Conservation (phyloP, 2,329 filamentous ascomycete species). For the Colletotrichum endophyticum region DNA sequence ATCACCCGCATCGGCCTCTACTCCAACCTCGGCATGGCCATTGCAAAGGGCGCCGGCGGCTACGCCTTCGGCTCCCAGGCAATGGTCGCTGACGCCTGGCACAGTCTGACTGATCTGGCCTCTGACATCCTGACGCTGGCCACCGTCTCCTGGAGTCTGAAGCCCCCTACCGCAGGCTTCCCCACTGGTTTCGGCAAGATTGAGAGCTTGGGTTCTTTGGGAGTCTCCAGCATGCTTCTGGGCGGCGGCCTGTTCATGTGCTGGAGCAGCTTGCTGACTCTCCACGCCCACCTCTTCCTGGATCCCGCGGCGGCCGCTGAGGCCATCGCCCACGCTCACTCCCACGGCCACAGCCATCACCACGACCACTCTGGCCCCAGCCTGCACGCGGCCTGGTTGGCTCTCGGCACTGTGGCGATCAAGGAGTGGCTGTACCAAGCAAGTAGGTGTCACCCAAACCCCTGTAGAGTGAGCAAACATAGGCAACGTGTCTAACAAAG, state of each 20-base stretch:
- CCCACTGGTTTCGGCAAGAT: conserved; percentile 95
- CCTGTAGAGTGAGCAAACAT: neutral
- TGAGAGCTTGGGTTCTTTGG: conserved; percentile 92
- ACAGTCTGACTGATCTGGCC: conserved; percentile 92
- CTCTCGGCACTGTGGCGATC: conserved; percentile 84
- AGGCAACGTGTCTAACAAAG: neutral
- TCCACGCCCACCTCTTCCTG: conserved; percentile 76
- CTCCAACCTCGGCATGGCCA: conserved; percentile 92
- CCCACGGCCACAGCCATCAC: conserved; percentile 70
- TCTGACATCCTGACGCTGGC: conserved; percentile 93
- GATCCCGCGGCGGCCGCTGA: conserved; percentile 62
- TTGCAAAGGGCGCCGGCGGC: conserved; percentile 90
- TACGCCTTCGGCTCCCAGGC: conserved; percentile 95
- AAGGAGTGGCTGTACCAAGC: conserved; percentile 98
- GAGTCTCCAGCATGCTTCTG: conserved; percentile 90
- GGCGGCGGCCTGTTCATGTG: conserved; percentile 93
- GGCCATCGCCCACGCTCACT: conserved; percentile 60
- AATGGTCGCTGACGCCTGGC: conserved; percentile 91
- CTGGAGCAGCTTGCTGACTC: conserved; percentile 71
- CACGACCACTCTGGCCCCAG: conserved; percentile 75
- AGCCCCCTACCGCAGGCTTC: conserved; percentile 81
- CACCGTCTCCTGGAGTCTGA: conserved; percentile 92
- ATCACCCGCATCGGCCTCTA: conserved; percentile 90
- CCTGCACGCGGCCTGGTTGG: conserved; percentile 94
- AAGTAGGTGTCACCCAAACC: conserved; percentile 66